Evolutionary conservation across 129 eudicot species (phyloP).

Genomic region (Solidago caesia): DNA sequence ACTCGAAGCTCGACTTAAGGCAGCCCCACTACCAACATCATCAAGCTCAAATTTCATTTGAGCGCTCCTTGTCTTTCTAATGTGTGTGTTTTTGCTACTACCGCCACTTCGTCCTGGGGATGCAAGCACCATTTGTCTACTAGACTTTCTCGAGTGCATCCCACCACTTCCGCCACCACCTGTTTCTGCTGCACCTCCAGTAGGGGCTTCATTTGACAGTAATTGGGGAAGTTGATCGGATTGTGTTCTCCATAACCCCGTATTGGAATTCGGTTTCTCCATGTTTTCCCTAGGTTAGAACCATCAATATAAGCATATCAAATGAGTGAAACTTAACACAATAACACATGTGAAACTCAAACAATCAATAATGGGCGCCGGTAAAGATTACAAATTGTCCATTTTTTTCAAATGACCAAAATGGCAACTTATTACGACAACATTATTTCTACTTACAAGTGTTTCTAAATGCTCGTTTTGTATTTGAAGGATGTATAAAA

Average conservation of each 20-base stretch:
- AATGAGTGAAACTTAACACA: background rate
- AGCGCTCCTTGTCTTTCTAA: slow-evolving; percentile 74
- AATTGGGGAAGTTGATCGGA: slow-evolving; percentile 56
- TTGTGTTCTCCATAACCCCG: slow-evolving; percentile 57
- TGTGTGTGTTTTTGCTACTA: slow-evolving; percentile 57
- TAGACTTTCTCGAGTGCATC: slow-evolving; percentile 61
- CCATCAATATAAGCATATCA: slow-evolving; percentile 1
- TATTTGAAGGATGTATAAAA: no score
- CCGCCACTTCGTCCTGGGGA: slow-evolving; percentile 56
- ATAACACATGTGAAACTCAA: background rate
- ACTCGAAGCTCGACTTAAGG: slow-evolving; percentile 85
- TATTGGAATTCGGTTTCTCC: slow-evolving; percentile 46
- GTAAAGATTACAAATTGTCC: no score
- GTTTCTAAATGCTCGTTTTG: no score
- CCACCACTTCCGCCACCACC: slow-evolving; percentile 26
- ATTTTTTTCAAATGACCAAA: no score
- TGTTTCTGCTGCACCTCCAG: background rate
- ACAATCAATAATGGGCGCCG: no score
- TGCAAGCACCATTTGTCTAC: slow-evolving; percentile 46
- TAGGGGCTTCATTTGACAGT: background rate
- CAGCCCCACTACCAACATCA: slow-evolving; percentile 75
- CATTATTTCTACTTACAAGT: no score
- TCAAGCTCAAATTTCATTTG: slow-evolving; percentile 68
- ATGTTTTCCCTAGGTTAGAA: slow-evolving; percentile 27
- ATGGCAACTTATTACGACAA: no score